Evolutionary conservation across 1,284 basidiomycete genomes (phyloP).

Genomic region (Moesziomyces aphidis): DNA sequence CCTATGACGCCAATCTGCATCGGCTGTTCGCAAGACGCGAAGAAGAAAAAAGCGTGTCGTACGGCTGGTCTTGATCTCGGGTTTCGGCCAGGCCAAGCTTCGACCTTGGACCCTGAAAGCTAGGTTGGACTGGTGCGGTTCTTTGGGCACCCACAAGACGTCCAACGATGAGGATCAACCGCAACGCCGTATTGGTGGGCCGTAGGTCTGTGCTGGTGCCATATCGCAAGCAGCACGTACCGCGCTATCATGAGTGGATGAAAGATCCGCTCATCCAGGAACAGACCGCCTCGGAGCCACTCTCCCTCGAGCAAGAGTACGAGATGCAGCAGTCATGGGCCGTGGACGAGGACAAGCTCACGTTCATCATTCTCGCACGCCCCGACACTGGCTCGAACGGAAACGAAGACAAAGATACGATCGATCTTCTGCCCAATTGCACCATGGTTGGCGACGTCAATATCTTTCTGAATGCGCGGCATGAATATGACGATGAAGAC

Average conservation of each 20-base stretch:
- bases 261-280: slow-evolving; percentile 78
- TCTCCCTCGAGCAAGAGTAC: slow-evolving; percentile 85
- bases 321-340: slow-evolving; percentile 94
- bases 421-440: slow-evolving; percentile 43
- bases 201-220: slow-evolving; percentile 78
- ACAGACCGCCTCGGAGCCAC: slow-evolving; percentile 86
- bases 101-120: slow-evolving; percentile 8
- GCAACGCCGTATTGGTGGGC: slow-evolving; percentile 75
- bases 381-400: background rate
- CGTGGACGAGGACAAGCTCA: slow-evolving; percentile 88
- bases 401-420: slow-evolving; percentile 10
- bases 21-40: background rate
- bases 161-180: slow-evolving; percentile 74
- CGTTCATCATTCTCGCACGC: slow-evolving; percentile 82
- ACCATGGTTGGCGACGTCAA: slow-evolving; percentile 93
- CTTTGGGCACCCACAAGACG: background rate
- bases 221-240: slow-evolving; percentile 70
- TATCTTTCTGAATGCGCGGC: slow-evolving; percentile 75
- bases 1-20: slow-evolving; percentile 39
- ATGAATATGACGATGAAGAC: slow-evolving; percentile 33
- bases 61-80: slow-evolving; percentile 9
- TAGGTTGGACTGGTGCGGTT: background rate
- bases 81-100: background rate
- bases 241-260: slow-evolving; percentile 90
- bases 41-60: slow-evolving; percentile 6